Evolutionary conservation across 371 early-diverging fungal species (phyloP), one percentile per base, ranked within the genome.

Genomic region (Rhizopus delemar): DNA sequence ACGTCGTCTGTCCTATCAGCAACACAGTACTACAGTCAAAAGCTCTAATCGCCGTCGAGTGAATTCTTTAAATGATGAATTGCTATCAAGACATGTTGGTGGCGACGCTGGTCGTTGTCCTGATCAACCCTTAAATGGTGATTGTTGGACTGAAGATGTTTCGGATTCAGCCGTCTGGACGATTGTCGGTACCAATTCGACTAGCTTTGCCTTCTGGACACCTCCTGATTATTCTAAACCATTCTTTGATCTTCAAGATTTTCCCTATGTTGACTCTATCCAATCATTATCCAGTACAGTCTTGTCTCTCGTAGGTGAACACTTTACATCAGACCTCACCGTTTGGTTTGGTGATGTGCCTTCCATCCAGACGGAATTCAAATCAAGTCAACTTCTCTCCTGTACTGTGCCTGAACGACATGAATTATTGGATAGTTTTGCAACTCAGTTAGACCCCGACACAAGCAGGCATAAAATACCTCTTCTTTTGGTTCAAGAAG

Each of bases 131-230:
- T 16, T 46, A 0, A 78, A 74, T 51, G 80, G 83, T 29, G 68
- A 80, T 13, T 77, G 86, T 52, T 92, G 92, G 92, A 83, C 86
- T 8, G 91, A 91, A 67, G 93, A 94, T 71, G 92, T 93, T 28
- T 88, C 90, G 3, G 94, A 94, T 77, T 83, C 84, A 2, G 85
- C 92, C 0, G 90, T 94, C 1, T 94, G 94, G 94, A 94, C 94
- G 4, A 89, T 92, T 65, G 93, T 92, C 11, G 91, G 93, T 45
- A 91, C 92, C 0, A 87, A 90, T 58, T 89, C 86, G 48, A 86
- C 87, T 8, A 84, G 80, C 29, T 91, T 90, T 60, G 85, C 84
- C 57, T 90, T 91, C 56, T 86, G 80, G 70, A 81, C 84, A 13
- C 86, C 88, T 11, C 52, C 60, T 22, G 22, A 53, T 60, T 32